Evolutionary conservation across 2,329 filamentous ascomycete genomes (phyloP).

Genomic region (Ambrosiella xylebori): DNA sequence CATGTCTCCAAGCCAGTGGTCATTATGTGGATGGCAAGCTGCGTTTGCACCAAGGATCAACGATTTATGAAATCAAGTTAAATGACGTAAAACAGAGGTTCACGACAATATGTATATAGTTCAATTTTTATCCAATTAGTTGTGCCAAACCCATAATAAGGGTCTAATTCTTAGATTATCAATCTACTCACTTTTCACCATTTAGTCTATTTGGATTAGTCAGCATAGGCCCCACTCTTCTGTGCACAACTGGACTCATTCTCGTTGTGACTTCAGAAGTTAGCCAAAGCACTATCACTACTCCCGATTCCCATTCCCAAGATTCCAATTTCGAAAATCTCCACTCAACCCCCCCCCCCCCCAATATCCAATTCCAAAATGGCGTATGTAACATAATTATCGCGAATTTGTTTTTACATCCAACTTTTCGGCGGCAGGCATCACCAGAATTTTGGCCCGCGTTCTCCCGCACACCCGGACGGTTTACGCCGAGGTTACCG

Average conservation of each 20-base stretch:
- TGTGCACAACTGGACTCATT: conserved; percentile 6
- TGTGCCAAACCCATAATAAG: too few relatives aligned
- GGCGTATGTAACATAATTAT: conserved; percentile 18
- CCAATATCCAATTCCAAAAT: conserved; percentile 20
- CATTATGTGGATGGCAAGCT: too few relatives aligned
- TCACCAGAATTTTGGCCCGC: not conserved
- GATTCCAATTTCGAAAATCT: not conserved
- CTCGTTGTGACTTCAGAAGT: conserved; percentile 7
- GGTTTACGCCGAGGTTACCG: not conserved
- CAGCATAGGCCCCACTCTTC: conserved; percentile 1
- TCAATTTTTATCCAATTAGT: too few relatives aligned
- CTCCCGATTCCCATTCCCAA: conserved; percentile 1
- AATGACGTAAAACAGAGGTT: too few relatives aligned
- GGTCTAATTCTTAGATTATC: not conserved
- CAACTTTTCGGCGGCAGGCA: not conserved
- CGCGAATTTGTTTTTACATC: not conserved
- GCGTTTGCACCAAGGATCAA: too few relatives aligned
- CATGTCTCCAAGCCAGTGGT: too few relatives aligned
- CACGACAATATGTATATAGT: too few relatives aligned
- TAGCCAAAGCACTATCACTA: not conserved
- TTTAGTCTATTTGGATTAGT: conserved; percentile 9
- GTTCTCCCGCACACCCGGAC: not conserved
- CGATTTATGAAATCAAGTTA: too few relatives aligned
- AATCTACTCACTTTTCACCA: not conserved
- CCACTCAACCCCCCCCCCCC: not conserved